A percentile compares a stretch with the other conserved stretches of the same genome.
Conservation (phyloP, 768 basidiomycete species). For the Lentinula detonsa region DNA sequence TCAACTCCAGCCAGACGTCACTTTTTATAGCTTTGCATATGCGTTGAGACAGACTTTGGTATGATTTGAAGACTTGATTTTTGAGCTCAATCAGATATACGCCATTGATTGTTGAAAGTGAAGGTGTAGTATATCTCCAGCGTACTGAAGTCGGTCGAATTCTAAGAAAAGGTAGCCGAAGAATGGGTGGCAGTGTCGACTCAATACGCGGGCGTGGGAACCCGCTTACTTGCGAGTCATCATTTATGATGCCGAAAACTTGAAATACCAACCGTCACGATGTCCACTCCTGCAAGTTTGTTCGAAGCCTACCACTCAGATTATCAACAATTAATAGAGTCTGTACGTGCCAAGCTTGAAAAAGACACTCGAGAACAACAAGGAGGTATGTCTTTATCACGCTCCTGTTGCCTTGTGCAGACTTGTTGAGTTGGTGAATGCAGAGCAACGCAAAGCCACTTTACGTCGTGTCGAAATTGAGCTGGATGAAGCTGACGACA, state of each 20-base stretch:
- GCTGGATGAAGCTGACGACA: constrained; percentile 92
- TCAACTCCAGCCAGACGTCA: constrained; percentile 2
- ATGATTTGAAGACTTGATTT: not conserved
- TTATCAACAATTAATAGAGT: constrained; percentile 64
- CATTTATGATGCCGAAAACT: not conserved
- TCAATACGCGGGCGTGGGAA: not conserved
- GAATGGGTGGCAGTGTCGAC: not conserved
- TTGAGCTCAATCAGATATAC: not conserved
- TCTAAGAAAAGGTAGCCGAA: no score
- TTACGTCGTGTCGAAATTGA: constrained; percentile 82
- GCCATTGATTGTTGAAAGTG: no score
- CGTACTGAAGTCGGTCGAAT: not conserved
- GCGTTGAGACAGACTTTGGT: not conserved
- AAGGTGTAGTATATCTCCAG: not conserved
- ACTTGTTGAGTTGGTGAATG: not conserved
- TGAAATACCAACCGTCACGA: not conserved
- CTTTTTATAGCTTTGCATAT: not conserved
- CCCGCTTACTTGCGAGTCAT: not conserved
- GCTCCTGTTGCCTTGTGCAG: not conserved
- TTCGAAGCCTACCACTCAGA: constrained; percentile 85
- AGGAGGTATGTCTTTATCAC: constrained; percentile 45
- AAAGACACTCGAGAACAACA: constrained; percentile 57
- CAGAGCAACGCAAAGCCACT: constrained; percentile 79
- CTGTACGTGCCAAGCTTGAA: constrained; percentile 72
- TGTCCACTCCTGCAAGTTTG: constrained; percentile 53